A percentile compares a stretch with the other conserved stretches of the same genome.
These are phyloP conservation scores for Blechomonas ayalai DNA, from an alignment of 208 protist species.

Conservation along the genomic window DNA sequence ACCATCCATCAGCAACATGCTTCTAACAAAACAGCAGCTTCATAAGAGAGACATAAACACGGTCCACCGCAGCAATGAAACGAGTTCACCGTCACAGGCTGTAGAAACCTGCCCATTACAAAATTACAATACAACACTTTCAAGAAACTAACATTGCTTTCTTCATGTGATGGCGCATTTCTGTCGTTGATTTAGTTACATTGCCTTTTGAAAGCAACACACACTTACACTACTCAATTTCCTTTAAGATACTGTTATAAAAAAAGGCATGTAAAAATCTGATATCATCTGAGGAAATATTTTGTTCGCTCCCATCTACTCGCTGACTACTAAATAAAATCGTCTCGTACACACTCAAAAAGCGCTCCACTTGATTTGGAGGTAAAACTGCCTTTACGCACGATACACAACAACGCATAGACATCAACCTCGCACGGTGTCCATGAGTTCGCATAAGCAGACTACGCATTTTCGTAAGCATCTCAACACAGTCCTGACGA, in stretches of 20 bases:
- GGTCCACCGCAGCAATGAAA: no score
- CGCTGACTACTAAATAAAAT: slow-evolving; percentile 71
- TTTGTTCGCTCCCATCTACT: slow-evolving; percentile 36
- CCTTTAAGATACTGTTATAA: slow-evolving; percentile 76
- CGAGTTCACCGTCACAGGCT: no score
- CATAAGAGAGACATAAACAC: not conserved
- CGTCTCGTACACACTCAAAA: slow-evolving; percentile 71
- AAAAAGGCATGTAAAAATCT: slow-evolving; percentile 85
- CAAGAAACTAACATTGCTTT: not conserved
- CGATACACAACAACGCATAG: slow-evolving; percentile 80
- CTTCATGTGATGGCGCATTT: not conserved
- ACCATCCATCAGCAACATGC: slow-evolving; percentile 1
- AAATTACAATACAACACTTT: slow-evolving; percentile 1
- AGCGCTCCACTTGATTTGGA: slow-evolving; percentile 42
- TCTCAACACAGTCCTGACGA: slow-evolving; percentile 56
- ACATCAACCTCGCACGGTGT: slow-evolving; percentile 57
- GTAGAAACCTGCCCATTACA: not conserved
- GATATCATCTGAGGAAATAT: slow-evolving; percentile 76
- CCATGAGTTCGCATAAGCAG: slow-evolving; percentile 51
- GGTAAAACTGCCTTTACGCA: slow-evolving; percentile 69
- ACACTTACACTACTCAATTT: slow-evolving; percentile 32
- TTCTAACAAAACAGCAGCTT: slow-evolving; percentile 8
- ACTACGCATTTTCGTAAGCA: slow-evolving; percentile 60
- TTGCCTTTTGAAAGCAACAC: slow-evolving; percentile 10
- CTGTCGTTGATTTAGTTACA: slow-evolving; percentile 1